phyloP scores from a whole-genome alignment of 2,329 filamentous ascomycete species.

The Apiospora malaysiana region DNA sequence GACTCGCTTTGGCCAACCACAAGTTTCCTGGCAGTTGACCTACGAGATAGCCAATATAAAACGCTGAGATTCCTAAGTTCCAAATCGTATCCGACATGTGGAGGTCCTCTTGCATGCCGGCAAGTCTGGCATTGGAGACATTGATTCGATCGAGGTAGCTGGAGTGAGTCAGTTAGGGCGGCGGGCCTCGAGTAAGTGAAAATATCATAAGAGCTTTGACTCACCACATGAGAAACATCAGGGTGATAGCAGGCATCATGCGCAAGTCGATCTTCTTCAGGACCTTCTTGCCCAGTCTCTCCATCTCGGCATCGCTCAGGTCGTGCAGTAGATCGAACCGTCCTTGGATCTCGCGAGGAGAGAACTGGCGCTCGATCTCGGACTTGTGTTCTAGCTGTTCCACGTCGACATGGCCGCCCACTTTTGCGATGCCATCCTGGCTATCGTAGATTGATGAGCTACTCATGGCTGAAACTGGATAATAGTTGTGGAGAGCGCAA shows the following conservation, averaged over 20 bases:
- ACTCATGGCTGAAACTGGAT: not conserved
- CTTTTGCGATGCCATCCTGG: not conserved
- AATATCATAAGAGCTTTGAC: not conserved
- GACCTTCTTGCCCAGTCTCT: conserved; percentile 35
- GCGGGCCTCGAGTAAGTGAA: not conserved
- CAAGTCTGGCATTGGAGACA: conserved; percentile 49
- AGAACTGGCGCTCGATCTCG: not conserved
- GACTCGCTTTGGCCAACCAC: conserved; percentile 46
- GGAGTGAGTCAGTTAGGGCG: conserved; percentile 27
- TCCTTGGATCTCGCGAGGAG: conserved; percentile 32
- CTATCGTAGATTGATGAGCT: not conserved
- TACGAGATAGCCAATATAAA: conserved; percentile 51
- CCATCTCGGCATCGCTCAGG: conserved; percentile 33
- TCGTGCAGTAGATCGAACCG: conserved; percentile 33
- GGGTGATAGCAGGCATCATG: conserved; percentile 37
- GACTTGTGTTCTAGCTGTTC: not conserved
- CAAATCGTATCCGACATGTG: conserved; percentile 43
- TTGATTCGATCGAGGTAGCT: conserved; percentile 58
- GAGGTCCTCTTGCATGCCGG: conserved; percentile 43
- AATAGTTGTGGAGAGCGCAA: not conserved
- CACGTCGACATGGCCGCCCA: not conserved
- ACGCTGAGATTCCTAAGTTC: conserved; percentile 46
- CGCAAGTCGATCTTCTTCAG: conserved; percentile 40
- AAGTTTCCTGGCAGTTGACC: conserved; percentile 52
- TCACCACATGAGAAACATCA: conserved; percentile 39